These are phyloP conservation scores for Coemansia sp. DNA, from an alignment of 192 early-diverging fungal species.

Conservation along the genomic window DNA sequence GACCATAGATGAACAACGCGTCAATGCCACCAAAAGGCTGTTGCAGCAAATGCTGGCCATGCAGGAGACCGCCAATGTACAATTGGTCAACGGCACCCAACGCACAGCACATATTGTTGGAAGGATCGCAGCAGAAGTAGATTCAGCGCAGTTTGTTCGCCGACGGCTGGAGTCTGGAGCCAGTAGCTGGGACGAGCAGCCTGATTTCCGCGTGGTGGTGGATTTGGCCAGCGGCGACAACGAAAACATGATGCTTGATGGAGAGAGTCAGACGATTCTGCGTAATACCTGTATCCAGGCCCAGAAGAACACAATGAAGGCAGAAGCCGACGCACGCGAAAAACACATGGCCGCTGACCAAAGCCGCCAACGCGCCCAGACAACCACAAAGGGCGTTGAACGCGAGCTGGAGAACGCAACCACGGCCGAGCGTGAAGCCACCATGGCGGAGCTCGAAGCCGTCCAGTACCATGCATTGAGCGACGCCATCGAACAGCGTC, in stretches of 20 bases:
- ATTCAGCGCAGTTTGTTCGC: constrained; percentile 35
- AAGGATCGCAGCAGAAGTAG: constrained; percentile 23
- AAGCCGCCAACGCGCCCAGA: constrained; percentile 10
- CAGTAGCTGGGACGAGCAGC: constrained; percentile 50
- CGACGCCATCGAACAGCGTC: constrained; percentile 32
- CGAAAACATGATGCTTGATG: constrained; percentile 11
- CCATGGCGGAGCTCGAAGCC: constrained; percentile 42
- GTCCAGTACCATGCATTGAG: constrained; percentile 41
- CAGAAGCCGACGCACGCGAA: constrained; percentile 28
- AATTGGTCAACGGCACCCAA: constrained; percentile 5
- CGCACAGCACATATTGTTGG: constrained; percentile 22
- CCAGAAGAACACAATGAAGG: constrained; percentile 14
- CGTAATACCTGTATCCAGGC: constrained; percentile 42
- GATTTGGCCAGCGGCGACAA: constrained; percentile 40
- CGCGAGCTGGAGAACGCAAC: constrained; percentile 22
- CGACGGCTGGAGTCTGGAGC: constrained; percentile 27
- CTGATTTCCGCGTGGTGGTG: constrained; percentile 49
- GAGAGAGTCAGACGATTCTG: constrained; percentile 36
- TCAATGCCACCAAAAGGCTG: constrained; percentile 7
- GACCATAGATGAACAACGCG: constrained; percentile 1
- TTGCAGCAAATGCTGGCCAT: constrained; percentile 42
- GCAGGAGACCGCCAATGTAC: constrained; percentile 26
- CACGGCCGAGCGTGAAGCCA: constrained; percentile 23
- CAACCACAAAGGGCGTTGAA: constrained; percentile 9
- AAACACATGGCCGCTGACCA: constrained; percentile 24